Base-by-base conservation (phyloP, 1,139 yeast species). In the Diutina scorzettiae region DNA sequence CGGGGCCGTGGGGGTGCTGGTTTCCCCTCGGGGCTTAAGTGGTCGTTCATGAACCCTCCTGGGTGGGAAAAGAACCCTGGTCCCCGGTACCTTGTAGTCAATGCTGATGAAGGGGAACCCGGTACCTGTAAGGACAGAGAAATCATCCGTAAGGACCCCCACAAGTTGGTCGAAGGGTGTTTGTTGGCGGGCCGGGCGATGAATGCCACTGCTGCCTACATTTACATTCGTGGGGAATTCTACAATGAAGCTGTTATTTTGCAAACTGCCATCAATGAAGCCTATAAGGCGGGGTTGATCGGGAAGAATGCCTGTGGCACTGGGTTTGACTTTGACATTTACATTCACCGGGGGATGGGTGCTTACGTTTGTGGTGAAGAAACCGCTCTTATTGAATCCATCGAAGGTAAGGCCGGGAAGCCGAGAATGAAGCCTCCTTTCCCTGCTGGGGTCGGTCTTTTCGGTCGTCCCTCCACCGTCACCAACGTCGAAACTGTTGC, bases 1-100 rank as follows among this genome's bases (percentile, higher is more conserved):
- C 77, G 95, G 62, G 95, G 95, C 45, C 78, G 95, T 64, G 95
- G 95, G 47, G 95, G 95, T 54, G 95, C 95, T 39, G 95, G 95
- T 20, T 84, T 84, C 70, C 95, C 95, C 42, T 77, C 87, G 21
- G 95, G 95, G 41, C 72, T 84, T 55, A 84, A 84, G 63, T 84
- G 93, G 93, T 81, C 93, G 17, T 84, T 84, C 57, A 84, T 84
- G 95, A 84, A 84, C 64, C 95, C 95, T 43, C 95, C 95, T 42
- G 91, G 91, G 47, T 84, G 95, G 95, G 93, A 84, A 51, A 84
- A 83, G 59, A 83, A 83, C 60, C 66, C 63, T 17, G 95, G 95
- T 19, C 91, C 95, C 48, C 74, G 94, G 59, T 84, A 84, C 59
- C 71, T 84, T 49, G 93, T 84, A 42, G 86, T 84, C 54, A 84